Base-by-base conservation (phyloP, 1,139 yeast species). In the Cylindricascospora bacillispora region DNA sequence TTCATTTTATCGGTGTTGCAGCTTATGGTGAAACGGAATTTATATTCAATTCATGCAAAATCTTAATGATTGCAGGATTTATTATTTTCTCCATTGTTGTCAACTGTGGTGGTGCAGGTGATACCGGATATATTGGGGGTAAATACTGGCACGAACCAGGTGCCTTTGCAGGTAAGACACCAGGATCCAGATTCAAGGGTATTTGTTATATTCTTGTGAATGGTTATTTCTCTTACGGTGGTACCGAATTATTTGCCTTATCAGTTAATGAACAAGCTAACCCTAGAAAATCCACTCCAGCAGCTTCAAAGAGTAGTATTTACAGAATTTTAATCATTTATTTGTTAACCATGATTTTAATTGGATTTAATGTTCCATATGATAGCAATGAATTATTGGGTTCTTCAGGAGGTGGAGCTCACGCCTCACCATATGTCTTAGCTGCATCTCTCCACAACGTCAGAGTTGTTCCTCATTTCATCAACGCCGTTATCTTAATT, bases 211-310 rank as follows among this genome's bases (percentile, higher is more conserved):
- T 76, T 13, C 78, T 83, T 44, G 80, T 82, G 28, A 67, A 76
- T 22, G 89, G 89, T 25, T 86, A 92, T 13, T 83, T 81, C 57
- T 72, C 93, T 3, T 77, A 79, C 45, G 82, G 83, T 29, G 92
- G 92, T 45, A 72, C 80, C 25, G 93, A 80, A 58, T 60, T 77
- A 45, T 73, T 77, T 35, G 93, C 89, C 32, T 63, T 85, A 41
- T 83, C 92, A 18, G 86, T 93, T 22, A 83, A 92, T 21, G 95
- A 85, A 56, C 74, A 89, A 28, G 63, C 63, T 30, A 77, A 80
- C 56, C 94, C 94, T 37, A 62, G 76, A 49, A 68, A 66, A 47
- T 57, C 79, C n/a, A 64, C 78, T 30, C 85, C 86, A 34, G 57
- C 64, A 35, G 85, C 85, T 22, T 69, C 74, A 34, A 75, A 74